Evolutionary conservation across 345 rosid species (phyloP).

Genomic region (Schrenkiella parvula): DNA sequence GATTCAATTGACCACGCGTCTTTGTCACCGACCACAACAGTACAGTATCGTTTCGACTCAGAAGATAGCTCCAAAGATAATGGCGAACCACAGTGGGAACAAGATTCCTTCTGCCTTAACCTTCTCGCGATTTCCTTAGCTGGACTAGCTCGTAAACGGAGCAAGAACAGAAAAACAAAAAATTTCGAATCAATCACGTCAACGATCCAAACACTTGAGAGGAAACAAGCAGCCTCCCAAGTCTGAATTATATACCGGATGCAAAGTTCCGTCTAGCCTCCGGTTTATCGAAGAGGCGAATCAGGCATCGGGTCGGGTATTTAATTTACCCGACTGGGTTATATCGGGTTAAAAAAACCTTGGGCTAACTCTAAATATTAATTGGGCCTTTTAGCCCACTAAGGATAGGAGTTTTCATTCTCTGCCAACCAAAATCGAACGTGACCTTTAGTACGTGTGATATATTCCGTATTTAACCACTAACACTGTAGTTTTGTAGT

Average conservation of each 20-base stretch:
- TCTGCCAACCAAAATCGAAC: not conserved
- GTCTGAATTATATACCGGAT: not conserved
- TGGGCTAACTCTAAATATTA: not conserved
- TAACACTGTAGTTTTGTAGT: too few relatives aligned
- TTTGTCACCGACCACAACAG: not conserved
- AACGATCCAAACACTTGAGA: constrained; percentile 4
- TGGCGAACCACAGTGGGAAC: not conserved
- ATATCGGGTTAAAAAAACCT: not conserved
- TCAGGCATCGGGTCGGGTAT: constrained; percentile 11
- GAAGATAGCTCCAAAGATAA: not conserved
- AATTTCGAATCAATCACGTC: not conserved
- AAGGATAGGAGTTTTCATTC: not conserved
- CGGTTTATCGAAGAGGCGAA: not conserved
- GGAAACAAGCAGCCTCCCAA: not conserved
- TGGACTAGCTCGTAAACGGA: not conserved
- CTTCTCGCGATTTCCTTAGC: not conserved
- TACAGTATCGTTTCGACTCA: not conserved
- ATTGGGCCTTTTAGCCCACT: constrained; percentile 11
- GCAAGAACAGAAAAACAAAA: not conserved
- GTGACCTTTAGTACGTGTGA: too few relatives aligned
- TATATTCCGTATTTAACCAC: too few relatives aligned
- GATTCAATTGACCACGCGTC: not conserved
- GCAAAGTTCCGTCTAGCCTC: not conserved
- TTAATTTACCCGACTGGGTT: not conserved
- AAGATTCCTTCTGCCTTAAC: not conserved